Evolutionary conservation across 208 protist species (phyloP), one percentile per base, ranked within the genome.

Genomic region (Borovskyia barvae): DNA sequence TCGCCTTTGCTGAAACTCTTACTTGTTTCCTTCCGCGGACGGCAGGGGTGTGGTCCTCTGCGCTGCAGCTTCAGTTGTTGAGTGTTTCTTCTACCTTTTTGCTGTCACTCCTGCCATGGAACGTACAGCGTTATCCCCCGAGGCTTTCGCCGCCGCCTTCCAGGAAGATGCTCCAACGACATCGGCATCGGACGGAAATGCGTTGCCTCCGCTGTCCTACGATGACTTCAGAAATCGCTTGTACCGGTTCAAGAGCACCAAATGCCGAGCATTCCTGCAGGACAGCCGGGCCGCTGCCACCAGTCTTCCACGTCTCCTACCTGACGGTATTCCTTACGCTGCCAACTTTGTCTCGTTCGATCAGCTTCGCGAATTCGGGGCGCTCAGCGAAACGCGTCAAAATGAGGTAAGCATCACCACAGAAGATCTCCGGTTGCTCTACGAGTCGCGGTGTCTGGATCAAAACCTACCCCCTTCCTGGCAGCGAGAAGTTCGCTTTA

Each of bases 401-500:
- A 75, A 84, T 26, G 71, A 91, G 12, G 89, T 95, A 1, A 80
- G 72, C 59, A 79, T 97, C 36, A 84, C 77, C 26, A 53, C 80
- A 2, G 76, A 85, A 0, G 85, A 95, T 37, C 75, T 95, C n/a
- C 76, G 66, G 1, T 50, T 92, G 1, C 67, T 97, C 0, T 97
- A 95, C 70, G 74, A 84, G 49, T 75, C 86, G 40, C 93, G 93
- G 57, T 97, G 92, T 57, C 39, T 90, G 2, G 92, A 97, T 54
- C 90, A 96, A 55, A 63, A 48, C 19, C 57, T 97, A n/a, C 42
- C 70, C 5, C 81, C 86, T 0, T 84, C 83, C 3, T 93, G 88
- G 84, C 77, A 97, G 70, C 70, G 92, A 4, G 84, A 97, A 71
- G 79, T 90, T 66, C 76, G 90, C 20, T 97, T 97, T 66, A 92